Percentiles rank a stretch among this genome's conserved stretches.
Evolutionary conservation across 2,329 filamentous ascomycete genomes (phyloP).

Genomic region (Ilyonectria destructans): DNA sequence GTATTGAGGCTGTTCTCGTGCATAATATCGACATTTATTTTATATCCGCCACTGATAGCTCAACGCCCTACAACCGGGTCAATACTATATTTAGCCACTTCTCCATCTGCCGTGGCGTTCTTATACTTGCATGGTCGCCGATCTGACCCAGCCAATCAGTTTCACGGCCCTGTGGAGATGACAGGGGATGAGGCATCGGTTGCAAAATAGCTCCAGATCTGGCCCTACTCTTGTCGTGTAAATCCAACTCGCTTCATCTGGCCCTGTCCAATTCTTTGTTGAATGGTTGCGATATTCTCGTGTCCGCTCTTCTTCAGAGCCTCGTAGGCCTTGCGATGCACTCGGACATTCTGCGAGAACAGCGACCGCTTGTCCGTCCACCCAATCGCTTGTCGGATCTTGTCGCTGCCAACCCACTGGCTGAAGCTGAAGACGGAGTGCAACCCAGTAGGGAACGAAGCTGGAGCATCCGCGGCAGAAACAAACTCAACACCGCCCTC

Average conservation of each 20-base stretch:
- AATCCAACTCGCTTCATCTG: not conserved
- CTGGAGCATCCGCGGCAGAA: constrained; percentile 32
- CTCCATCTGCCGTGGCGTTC: not conserved
- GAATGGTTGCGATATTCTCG: constrained; percentile 34
- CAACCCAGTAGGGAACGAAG: constrained; percentile 41
- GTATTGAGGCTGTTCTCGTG: not conserved
- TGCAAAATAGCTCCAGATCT: not conserved
- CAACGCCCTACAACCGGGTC: not conserved
- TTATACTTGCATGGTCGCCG: not conserved
- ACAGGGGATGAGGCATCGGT: not conserved
- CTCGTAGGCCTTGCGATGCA: constrained; percentile 60
- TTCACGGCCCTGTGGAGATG: not conserved
- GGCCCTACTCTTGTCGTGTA: not conserved
- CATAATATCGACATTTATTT: not conserved
- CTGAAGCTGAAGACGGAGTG: constrained; percentile 54
- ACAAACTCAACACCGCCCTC: constrained; percentile 50
- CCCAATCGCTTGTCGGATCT: constrained; percentile 58
- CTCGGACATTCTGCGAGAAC: constrained; percentile 56
- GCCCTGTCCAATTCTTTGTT: constrained; percentile 27
- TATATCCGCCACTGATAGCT: not conserved
- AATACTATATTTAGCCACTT: not conserved
- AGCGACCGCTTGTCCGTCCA: constrained; percentile 58
- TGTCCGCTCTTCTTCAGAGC: constrained; percentile 35
- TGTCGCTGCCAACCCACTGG: constrained; percentile 62
- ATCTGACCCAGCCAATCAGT: not conserved